Evolutionary conservation across 768 basidiomycete species (phyloP).

Genomic region (Calvatia gigantea): DNA sequence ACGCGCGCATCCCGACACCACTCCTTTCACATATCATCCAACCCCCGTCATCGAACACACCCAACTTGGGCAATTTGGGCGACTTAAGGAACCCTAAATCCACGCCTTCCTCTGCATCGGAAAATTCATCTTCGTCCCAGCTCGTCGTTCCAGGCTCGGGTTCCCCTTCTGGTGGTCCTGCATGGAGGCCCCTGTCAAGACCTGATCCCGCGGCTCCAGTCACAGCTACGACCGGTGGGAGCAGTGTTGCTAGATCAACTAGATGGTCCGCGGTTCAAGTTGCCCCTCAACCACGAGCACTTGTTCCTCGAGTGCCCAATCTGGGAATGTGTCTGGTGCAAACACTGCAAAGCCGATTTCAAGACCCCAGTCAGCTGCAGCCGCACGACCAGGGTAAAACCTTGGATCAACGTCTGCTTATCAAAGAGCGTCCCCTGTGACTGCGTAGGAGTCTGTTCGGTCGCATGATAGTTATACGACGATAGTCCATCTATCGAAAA

Average conservation of each 20-base stretch:
- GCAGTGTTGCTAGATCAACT: not conserved
- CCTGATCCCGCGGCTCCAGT: not conserved
- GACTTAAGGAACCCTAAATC: slow-evolving; percentile 41
- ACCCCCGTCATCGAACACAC: slow-evolving; percentile 14
- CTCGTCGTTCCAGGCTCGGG: not conserved
- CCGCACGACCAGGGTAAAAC: not conserved
- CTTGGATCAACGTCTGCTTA: slow-evolving; percentile 10
- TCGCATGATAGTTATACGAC: no score
- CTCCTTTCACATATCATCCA: slow-evolving; percentile 50
- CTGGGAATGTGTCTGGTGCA: not conserved
- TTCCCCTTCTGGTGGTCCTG: slow-evolving; percentile 2
- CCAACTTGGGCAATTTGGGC: slow-evolving; percentile 58
- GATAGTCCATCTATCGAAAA: no score
- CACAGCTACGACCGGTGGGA: not conserved
- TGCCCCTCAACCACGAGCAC: slow-evolving; percentile 4
- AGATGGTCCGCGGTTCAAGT: slow-evolving; percentile 4
- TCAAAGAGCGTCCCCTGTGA: slow-evolving; percentile 8
- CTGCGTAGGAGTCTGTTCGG: slow-evolving; percentile 20
- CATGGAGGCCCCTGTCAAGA: slow-evolving; percentile 9
- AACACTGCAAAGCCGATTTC: not conserved
- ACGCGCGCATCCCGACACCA: slow-evolving; percentile 75
- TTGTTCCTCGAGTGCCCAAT: not conserved
- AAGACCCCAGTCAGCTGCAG: not conserved
- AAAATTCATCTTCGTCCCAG: slow-evolving; percentile 12
- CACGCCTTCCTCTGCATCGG: not conserved